Percentiles rank a stretch among this genome's conserved stretches.
These are phyloP conservation scores for Alternaria longipes DNA, from an alignment of 2,329 filamentous ascomycete genomes.

Conservation along the genomic window DNA sequence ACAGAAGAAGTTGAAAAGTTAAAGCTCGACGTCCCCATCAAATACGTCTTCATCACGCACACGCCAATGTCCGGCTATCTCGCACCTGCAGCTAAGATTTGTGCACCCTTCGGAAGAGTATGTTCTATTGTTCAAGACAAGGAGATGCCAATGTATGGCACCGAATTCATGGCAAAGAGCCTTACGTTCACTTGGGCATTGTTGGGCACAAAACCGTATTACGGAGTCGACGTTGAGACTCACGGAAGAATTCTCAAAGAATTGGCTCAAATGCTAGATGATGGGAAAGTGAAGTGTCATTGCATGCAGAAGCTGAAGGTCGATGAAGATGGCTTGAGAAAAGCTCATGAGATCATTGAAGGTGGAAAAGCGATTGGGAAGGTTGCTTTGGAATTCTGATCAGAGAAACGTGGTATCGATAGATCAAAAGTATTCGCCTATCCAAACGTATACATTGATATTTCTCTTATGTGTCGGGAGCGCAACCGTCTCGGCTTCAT, in stretches of 20 bases:
- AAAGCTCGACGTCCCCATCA: slow-evolving; percentile 12
- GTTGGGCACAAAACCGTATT: slow-evolving; percentile 13
- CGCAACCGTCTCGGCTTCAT: background rate
- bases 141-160: slow-evolving; percentile 17
- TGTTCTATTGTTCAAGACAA: slow-evolving; percentile 16
- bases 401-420: background rate
- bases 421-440: too few relatives aligned
- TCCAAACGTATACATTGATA: background rate
- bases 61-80: slow-evolving; percentile 11
- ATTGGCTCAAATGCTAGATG: slow-evolving; percentile 8
- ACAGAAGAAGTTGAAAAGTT: slow-evolving; percentile 1
- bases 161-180: slow-evolving; percentile 18
- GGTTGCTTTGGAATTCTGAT: slow-evolving; percentile 10
- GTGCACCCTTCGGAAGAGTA: slow-evolving; percentile 8
- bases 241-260: slow-evolving; percentile 9
- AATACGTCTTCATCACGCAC: slow-evolving; percentile 15
- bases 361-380: slow-evolving; percentile 8
- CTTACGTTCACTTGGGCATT: slow-evolving; percentile 13
- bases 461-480: background rate
- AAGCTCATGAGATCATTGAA: slow-evolving; percentile 15
- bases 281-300: slow-evolving; percentile 4
- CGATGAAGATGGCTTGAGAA: slow-evolving; percentile 10
- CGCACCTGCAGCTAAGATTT: slow-evolving; percentile 11
- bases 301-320: slow-evolving; percentile 12
- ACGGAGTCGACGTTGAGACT: slow-evolving; percentile 8